Evolutionary conservation across 805 yeast species (phyloP).

Genomic region (Candida morakotiae): DNA sequence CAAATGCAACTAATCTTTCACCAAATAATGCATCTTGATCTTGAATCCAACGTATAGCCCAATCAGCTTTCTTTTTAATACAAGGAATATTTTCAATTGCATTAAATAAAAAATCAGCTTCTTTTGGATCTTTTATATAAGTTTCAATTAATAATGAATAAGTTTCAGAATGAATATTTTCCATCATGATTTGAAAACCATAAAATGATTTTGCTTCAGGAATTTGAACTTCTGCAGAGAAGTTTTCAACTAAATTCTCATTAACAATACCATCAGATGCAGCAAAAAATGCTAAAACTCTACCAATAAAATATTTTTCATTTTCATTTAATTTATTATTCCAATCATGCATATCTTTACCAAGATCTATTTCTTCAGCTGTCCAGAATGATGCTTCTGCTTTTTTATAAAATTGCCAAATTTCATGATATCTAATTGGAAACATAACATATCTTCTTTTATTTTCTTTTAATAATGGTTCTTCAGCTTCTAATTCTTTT

Average conservation of each 20-base stretch:
- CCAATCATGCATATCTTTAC: slow-evolving; percentile 93
- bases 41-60: slow-evolving; percentile 97
- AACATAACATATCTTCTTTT: slow-evolving; percentile 84
- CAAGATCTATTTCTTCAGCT: slow-evolving; percentile 95
- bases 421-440: slow-evolving; percentile 96
- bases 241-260: slow-evolving; percentile 95
- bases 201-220: slow-evolving; percentile 99
- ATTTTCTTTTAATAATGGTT: slow-evolving; percentile 85
- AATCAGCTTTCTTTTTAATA: slow-evolving; percentile 94
- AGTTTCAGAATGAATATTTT: slow-evolving; percentile 96
- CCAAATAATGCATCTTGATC: slow-evolving; percentile 86
- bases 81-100: slow-evolving; percentile 96
- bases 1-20: slow-evolving; percentile 96
- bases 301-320: slow-evolving; percentile 87
- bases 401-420: slow-evolving; percentile 98
- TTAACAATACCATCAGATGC: slow-evolving; percentile 98
- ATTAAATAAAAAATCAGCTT: slow-evolving; percentile 83
- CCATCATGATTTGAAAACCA: slow-evolving; percentile 99
- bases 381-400: slow-evolving; percentile 99
- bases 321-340: slow-evolving; percentile 81
- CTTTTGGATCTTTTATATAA: slow-evolving; percentile 93
- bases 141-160: slow-evolving; percentile 93
- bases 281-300: slow-evolving; percentile 95
- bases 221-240: slow-evolving; percentile 93
- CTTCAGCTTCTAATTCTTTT: slow-evolving; percentile 76